Base-by-base conservation (phyloP, 164 flowering plant species). In the Aristolochia californica region DNA sequence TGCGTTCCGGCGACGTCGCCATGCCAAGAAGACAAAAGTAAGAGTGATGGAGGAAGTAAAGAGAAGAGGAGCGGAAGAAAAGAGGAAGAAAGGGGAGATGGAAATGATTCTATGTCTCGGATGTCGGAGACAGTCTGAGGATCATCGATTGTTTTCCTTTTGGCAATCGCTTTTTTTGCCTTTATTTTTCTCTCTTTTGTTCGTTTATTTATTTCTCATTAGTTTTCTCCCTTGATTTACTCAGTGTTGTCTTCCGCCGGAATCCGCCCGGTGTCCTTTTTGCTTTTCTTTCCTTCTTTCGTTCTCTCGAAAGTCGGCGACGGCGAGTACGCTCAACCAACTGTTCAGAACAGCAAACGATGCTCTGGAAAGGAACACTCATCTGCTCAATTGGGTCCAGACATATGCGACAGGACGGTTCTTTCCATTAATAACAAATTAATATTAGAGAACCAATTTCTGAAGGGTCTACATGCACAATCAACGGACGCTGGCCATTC, bases 1-100 rank as follows among this genome's bases (percentile, higher is more conserved):
- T 70, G 14, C 62, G 49, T 49, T 68, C 72, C 17, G 83, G n/a
- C 34, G 80, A 74, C 1, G 22, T 51, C 26, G 74, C 70, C 82
- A 53, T 26, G 14, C 13, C 7, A 12, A 25, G 16, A 52, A 52
- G 56, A 53, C n/a, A 28, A 24, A 18, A 53, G 43, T 16, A 53
- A 14, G 25, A 27, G 55, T 11, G 24, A 28, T 17, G 13, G n/a
- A 53, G 43, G 17, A 16, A 26, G 5, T n/a, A 53, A 22, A 20
- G 14, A 51, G 26, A 20, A 5, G 16, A 27, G 38, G 28, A 27
- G 43, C 2, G 20, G 20, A 20, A 27, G 21, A 53, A 17, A 28
- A 53, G 0, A 47, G 50, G 5, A 47, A 47, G 50, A n/a, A 47
- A 17, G 50, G 10, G 22, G 50, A 2, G 22, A 47, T 4, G 50